A percentile compares a stretch with the other conserved stretches of the same genome.
Conservation (phyloP, 2,329 filamentous ascomycete genomes). For the Colletotrichum echinochloae region DNA sequence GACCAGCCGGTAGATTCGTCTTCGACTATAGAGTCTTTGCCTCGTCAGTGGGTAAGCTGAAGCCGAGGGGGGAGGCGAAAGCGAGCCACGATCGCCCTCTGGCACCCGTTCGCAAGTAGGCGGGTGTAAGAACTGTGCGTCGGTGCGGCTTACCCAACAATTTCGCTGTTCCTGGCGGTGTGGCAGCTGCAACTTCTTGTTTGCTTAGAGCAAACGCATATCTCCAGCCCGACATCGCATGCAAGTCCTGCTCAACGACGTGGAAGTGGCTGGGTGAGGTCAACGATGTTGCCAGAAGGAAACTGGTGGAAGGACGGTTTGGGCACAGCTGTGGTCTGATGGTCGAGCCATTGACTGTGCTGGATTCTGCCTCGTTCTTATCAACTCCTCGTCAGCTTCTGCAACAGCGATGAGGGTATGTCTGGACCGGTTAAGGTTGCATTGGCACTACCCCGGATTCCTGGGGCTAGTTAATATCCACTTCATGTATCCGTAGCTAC, state of each 20-base stretch:
- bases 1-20: constrained; percentile 16
- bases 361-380: constrained; percentile 10
- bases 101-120: neutral
- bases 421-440: neutral
- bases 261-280: neutral
- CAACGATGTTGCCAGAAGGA: neutral
- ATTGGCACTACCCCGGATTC: constrained; percentile 25
- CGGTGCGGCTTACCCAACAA: constrained; percentile 40
- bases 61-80: neutral
- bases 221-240: constrained; percentile 41
- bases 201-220: constrained; percentile 43
- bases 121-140: neutral
- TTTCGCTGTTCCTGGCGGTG: constrained; percentile 42
- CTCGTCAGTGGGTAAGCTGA: neutral
- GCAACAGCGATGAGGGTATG: neutral
- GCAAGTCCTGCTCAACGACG: neutral
- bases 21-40: neutral
- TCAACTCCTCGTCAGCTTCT: neutral
- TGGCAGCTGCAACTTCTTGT: constrained; percentile 39
- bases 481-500: constrained; percentile 7
- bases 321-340: neutral
- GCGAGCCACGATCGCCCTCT: too few species aligned
- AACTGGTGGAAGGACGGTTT: neutral
- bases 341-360: neutral
- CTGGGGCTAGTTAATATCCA: constrained; percentile 35